A percentile compares a stretch with the other conserved stretches of the same genome.
phyloP scores from a whole-genome alignment of 2,329 filamentous ascomycete genomes.

The Tolypocladium paradoxum region DNA sequence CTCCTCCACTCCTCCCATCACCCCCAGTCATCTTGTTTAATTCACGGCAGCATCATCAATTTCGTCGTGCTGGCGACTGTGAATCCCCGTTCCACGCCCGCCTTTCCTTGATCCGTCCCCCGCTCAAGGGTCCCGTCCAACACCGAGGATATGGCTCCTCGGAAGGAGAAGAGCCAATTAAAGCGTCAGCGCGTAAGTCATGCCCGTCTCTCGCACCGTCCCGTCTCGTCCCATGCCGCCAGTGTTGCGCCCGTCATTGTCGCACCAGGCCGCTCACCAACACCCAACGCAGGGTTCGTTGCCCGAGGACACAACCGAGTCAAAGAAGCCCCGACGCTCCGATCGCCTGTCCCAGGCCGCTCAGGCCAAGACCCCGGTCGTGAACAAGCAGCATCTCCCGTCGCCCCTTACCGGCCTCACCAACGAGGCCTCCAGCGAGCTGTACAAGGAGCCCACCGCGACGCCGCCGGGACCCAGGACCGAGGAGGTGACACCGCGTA shows the following conservation, averaged over 20 bases:
- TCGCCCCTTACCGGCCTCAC: constrained; percentile 63
- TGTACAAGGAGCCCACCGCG: constrained; percentile 54
- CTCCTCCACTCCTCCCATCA: constrained; percentile 13
- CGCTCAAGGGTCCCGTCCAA: no score
- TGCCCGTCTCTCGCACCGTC: background rate
- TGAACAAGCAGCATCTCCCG: constrained; percentile 59
- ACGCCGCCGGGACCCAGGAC: constrained; percentile 54
- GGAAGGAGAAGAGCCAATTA: constrained; percentile 68
- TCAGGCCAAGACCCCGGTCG: constrained; percentile 46
- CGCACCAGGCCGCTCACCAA: constrained; percentile 11
- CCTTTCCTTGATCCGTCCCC: background rate
- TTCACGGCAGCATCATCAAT: constrained; percentile 16
- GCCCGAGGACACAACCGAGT: constrained; percentile 52
- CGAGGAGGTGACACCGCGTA: constrained; percentile 42
- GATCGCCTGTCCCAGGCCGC: constrained; percentile 52
- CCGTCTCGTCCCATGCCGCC: constrained; percentile 10
- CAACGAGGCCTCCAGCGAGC: constrained; percentile 48
- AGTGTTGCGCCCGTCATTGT: constrained; percentile 5
- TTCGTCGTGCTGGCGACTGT: background rate
- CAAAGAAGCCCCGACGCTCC: constrained; percentile 78
- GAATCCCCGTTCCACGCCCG: constrained; percentile 1
- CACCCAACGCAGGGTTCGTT: constrained; percentile 46
- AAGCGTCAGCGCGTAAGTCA: constrained; percentile 65
- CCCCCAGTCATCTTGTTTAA: constrained; percentile 8
- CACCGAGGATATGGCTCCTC: constrained; percentile 41